Conservation (phyloP, 2,329 filamentous ascomycete genomes). For the Nakataea oryzae region DNA sequence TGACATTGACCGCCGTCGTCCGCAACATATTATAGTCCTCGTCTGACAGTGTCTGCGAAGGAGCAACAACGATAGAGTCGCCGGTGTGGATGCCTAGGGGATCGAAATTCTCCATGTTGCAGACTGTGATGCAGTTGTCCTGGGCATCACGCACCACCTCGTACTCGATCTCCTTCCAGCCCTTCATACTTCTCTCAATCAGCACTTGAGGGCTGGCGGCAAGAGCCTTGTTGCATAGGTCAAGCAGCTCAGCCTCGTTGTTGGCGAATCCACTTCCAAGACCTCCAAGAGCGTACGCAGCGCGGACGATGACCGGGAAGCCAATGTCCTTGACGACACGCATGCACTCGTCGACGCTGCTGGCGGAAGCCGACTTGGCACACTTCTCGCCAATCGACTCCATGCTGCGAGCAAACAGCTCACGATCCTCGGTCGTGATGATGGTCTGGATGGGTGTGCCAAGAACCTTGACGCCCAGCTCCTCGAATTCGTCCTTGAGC, state of each 20-base stretch:
- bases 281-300: conserved; percentile 90
- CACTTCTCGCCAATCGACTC: conserved; percentile 97
- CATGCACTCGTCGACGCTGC: conserved; percentile 78
- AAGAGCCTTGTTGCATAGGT: conserved; percentile 90
- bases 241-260: conserved; percentile 69
- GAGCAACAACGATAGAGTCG: conserved; percentile 96
- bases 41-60: conserved; percentile 91
- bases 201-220: conserved; percentile 92
- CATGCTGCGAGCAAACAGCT: conserved; percentile 96
- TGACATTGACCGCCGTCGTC: conserved; percentile 94
- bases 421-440: conserved; percentile 95
- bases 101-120: conserved; percentile 99
- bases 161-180: conserved; percentile 99
- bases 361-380: conserved; percentile 91
- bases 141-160: conserved; percentile 94
- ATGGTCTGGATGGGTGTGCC: conserved; percentile 97
- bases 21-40: conserved; percentile 99
- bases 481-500: conserved; percentile 93
- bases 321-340: conserved; percentile 82
- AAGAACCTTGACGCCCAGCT: conserved; percentile 83
- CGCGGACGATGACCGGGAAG: conserved; percentile 93
- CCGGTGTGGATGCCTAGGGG: conserved; percentile 95
- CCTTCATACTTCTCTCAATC: conserved; percentile 98
- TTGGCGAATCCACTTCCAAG: conserved; percentile 93
- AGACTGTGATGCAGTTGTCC: conserved; percentile 99